A percentile compares a stretch with the other conserved stretches of the same genome.
These are phyloP conservation scores for Aureobasidium sp. DNA, from an alignment of 2,329 filamentous ascomycete genomes.

Conservation along the genomic window DNA sequence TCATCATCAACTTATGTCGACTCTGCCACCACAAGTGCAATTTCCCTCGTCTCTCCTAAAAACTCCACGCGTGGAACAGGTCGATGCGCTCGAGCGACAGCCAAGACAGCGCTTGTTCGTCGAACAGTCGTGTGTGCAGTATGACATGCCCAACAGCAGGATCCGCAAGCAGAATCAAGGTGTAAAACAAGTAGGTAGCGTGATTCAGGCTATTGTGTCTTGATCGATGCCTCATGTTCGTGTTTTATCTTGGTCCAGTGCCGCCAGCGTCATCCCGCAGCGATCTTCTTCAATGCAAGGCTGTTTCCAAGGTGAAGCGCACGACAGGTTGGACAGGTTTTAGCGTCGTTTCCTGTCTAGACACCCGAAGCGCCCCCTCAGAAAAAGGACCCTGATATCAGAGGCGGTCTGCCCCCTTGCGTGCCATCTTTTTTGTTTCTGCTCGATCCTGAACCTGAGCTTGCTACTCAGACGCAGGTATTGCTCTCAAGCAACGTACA, in stretches of 20 bases:
- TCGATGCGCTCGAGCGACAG: background rate
- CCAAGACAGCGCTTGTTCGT: background rate
- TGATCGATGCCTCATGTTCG: background rate
- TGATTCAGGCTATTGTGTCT: background rate
- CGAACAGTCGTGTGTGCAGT: background rate
- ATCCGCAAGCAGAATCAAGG: background rate
- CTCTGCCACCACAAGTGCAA: background rate
- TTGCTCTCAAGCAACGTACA: background rate
- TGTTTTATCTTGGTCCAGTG: background rate
- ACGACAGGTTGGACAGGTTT: background rate
- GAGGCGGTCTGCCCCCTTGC: background rate
- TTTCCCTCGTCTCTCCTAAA: background rate
- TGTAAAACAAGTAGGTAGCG: too few relatives aligned
- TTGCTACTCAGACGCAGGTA: background rate
- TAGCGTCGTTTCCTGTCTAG: background rate
- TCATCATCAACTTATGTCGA: background rate
- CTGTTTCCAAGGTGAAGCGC: conserved; percentile 4
- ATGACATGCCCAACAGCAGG: background rate
- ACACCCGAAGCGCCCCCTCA: background rate
- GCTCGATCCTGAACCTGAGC: background rate
- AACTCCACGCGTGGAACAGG: background rate
- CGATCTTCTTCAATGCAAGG: conserved; percentile 3
- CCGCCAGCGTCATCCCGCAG: background rate
- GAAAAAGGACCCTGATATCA: conserved; percentile 7
- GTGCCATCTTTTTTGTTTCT: background rate